phyloP scores from a whole-genome alignment of 768 basidiomycete species.

The Tylopilus felleus region DNA sequence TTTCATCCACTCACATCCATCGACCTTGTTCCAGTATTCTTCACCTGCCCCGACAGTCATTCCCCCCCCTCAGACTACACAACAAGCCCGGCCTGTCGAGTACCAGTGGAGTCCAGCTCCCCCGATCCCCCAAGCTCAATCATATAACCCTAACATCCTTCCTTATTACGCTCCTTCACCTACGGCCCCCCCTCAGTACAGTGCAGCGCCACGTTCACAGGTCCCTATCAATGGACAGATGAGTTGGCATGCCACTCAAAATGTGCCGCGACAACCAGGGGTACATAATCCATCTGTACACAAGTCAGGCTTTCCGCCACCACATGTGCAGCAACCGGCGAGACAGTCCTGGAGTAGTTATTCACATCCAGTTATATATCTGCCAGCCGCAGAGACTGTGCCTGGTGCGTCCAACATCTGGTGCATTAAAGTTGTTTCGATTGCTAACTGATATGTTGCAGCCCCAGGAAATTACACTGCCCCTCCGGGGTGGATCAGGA shows the following conservation, averaged over 20 bases:
- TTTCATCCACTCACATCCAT: constrained; percentile 5
- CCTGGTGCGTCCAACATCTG: constrained; percentile 9
- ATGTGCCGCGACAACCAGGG: constrained; percentile 4
- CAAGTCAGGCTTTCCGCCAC: constrained; percentile 5
- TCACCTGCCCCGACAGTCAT: neutral
- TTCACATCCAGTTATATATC: neutral
- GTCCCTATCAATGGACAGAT: constrained; percentile 5
- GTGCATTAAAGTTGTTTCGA: neutral
- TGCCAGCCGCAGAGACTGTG: neutral
- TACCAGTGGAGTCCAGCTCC: neutral
- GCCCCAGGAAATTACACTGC: constrained; percentile 2
- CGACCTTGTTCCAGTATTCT: constrained; percentile 11
- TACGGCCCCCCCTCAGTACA: neutral
- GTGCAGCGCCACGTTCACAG: neutral
- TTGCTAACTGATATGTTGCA: neutral
- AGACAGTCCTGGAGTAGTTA: constrained; percentile 12
- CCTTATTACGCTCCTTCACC: constrained; percentile 3
- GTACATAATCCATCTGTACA: neutral
- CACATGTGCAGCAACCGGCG: constrained; percentile 5
- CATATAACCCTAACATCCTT: neutral
- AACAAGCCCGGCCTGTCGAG: neutral
- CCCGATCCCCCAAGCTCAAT: constrained; percentile 3
- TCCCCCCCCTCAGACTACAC: constrained; percentile 6
- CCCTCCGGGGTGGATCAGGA: neutral
- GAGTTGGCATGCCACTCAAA: constrained; percentile 13